These are phyloP conservation scores for Cyclotella kingstonii DNA, from an alignment of 108 stramenopile genomes.

Conservation along the genomic window DNA sequence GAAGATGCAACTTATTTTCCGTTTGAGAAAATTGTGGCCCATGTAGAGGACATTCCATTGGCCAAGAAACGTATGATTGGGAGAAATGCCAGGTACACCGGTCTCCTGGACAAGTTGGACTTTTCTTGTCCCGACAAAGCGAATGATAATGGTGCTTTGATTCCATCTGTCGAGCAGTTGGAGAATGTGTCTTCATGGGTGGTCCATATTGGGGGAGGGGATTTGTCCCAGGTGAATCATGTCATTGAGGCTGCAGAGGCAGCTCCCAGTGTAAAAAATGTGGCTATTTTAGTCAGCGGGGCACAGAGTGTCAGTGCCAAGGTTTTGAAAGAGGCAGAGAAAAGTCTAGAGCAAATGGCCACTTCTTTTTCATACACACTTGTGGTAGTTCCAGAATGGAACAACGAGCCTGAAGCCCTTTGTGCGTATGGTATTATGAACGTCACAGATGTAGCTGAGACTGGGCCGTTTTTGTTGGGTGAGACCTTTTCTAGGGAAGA, in stretches of 20 bases:
- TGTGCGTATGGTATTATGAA: slow-evolving; percentile 55
- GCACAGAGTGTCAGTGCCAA: slow-evolving; percentile 39
- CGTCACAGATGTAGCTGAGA: slow-evolving; percentile 24
- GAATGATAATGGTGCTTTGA: slow-evolving; percentile 15
- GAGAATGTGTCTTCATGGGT: slow-evolving; percentile 69
- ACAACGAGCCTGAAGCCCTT: slow-evolving; percentile 67
- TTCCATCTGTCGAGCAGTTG: slow-evolving; percentile 60
- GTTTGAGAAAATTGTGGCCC: slow-evolving; percentile 83
- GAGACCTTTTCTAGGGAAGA: slow-evolving; percentile 74
- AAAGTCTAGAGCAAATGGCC: slow-evolving; percentile 49
- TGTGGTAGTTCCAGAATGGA: slow-evolving; percentile 64
- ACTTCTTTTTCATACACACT: slow-evolving; percentile 64
- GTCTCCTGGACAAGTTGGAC: slow-evolving; percentile 83
- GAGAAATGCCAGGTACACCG: slow-evolving; percentile 86
- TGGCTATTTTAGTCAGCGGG: slow-evolving; percentile 67
- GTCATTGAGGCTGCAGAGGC: slow-evolving; percentile 47
- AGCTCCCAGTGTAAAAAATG: slow-evolving; percentile 59
- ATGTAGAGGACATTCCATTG: slow-evolving; percentile 59
- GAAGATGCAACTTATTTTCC: slow-evolving; percentile 57
- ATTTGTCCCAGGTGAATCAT: slow-evolving; percentile 28
- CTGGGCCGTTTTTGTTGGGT: slow-evolving; percentile 28
- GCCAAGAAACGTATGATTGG: slow-evolving; percentile 88
- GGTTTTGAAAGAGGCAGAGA: slow-evolving; percentile 39
- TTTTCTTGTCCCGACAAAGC: slow-evolving; percentile 32
- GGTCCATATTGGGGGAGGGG: slow-evolving; percentile 45